phyloP scores from a whole-genome alignment of 768 basidiomycete species.

The Kwoniella shandongensis region DNA sequence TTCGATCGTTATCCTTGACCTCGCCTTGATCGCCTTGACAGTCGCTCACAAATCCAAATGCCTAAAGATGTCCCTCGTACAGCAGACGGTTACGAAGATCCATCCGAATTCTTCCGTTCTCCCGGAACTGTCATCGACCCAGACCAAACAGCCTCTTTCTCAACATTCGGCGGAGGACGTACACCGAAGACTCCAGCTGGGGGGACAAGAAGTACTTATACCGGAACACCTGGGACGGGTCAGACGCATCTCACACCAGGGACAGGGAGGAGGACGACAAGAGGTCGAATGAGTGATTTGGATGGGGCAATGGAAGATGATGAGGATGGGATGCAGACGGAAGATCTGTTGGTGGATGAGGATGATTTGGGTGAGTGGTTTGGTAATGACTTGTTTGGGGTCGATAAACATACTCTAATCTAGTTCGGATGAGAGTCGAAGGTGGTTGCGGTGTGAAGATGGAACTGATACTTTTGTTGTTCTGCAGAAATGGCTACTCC shows the following conservation, averaged over 20 bases:
- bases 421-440: too few relatives aligned
- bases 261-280: slow-evolving; percentile 1
- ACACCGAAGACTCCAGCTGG: slow-evolving; percentile 7
- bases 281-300: slow-evolving; percentile 24
- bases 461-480: too few relatives aligned
- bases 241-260: not conserved
- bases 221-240: slow-evolving; percentile 9
- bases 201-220: slow-evolving; percentile 7
- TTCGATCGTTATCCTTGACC: not conserved
- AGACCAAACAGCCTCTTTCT: not conserved
- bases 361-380: slow-evolving; percentile 17
- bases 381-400: too few relatives aligned
- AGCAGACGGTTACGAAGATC: slow-evolving; percentile 53
- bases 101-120: slow-evolving; percentile 49
- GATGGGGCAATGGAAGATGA: slow-evolving; percentile 28
- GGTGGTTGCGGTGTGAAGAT: not conserved
- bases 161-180: slow-evolving; percentile 1
- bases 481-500: not conserved
- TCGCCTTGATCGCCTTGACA: slow-evolving; percentile 12
- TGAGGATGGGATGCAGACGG: slow-evolving; percentile 16
- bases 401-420: too few relatives aligned
- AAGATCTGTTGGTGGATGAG: slow-evolving; percentile 28
- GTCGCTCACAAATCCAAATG: slow-evolving; percentile 48
- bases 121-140: slow-evolving; percentile 16
- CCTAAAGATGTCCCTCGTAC: slow-evolving; percentile 45